Conservation (phyloP, 139 green algal genomes). For the Mesotaenium endlicherianum region DNA sequence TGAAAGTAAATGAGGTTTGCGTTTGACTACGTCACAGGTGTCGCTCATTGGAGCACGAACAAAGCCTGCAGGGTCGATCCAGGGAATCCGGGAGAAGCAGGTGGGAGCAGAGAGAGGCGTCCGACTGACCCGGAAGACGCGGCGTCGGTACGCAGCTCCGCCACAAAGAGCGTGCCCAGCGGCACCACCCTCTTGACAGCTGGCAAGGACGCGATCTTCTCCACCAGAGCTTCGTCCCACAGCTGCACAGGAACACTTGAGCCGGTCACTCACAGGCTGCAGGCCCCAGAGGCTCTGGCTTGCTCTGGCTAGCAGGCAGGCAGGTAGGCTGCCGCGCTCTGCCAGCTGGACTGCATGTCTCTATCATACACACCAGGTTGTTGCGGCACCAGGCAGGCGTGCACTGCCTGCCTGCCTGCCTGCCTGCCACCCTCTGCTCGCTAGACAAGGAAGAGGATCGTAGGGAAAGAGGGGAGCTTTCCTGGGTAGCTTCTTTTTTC, state of each 20-base stretch:
- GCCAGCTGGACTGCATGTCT: not conserved
- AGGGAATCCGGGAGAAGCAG: too few relatives aligned
- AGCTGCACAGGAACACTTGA: not conserved
- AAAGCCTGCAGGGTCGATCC: too few relatives aligned
- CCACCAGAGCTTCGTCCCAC: not conserved
- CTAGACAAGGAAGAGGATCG: too few relatives aligned
- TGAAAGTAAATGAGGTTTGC: too few relatives aligned
- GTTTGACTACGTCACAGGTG: too few relatives aligned
- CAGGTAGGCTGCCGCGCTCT: not conserved
- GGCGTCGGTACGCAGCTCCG: slow-evolving; percentile 65
- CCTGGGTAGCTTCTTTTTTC: too few relatives aligned
- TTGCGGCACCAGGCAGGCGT: not conserved
- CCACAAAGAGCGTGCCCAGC: slow-evolving; percentile 81
- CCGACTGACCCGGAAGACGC: not conserved
- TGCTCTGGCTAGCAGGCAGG: not conserved
- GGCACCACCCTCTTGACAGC: slow-evolving; percentile 14
- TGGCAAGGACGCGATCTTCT: not conserved
- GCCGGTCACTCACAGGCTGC: not conserved
- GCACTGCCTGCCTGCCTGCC: too few relatives aligned
- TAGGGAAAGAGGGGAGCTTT: too few relatives aligned
- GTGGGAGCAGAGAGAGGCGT: too few relatives aligned
- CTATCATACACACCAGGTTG: not conserved
- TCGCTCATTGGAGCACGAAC: too few relatives aligned
- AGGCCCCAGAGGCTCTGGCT: not conserved
- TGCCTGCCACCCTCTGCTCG: too few relatives aligned